A percentile compares a stretch with the other conserved stretches of the same genome.
Conservation (phyloP, 768 basidiomycete species). For the Amanita muscaria region DNA sequence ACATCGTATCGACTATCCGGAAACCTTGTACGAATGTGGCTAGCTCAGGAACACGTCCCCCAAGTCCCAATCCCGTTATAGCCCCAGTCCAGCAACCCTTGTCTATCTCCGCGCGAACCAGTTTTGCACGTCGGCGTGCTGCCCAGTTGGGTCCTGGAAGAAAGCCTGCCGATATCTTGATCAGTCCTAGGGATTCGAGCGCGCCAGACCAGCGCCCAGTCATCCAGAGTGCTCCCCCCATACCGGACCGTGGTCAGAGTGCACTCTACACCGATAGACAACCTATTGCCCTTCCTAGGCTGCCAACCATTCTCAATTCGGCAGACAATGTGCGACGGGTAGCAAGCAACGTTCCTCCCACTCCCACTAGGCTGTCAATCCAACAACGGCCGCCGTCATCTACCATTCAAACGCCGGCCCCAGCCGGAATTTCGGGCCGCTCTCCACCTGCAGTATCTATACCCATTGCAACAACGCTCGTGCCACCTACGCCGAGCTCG, state of each 20-base stretch:
- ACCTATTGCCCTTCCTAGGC: constrained; percentile 59
- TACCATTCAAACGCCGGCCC: constrained; percentile 15
- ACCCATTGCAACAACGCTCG: constrained; percentile 56
- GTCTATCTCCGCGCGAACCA: constrained; percentile 27
- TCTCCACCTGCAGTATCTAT: constrained; percentile 54
- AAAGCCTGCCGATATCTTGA: constrained; percentile 75
- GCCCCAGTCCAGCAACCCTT: constrained; percentile 19
- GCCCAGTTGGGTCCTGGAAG: constrained; percentile 48
- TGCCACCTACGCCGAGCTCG: constrained; percentile 63
- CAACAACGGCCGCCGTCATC: constrained; percentile 24
- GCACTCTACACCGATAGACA: constrained; percentile 36
- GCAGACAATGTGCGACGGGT: constrained; percentile 39
- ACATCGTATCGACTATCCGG: constrained; percentile 22
- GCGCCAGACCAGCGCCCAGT: constrained; percentile 49
- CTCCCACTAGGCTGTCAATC: constrained; percentile 54
- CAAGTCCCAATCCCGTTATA: constrained; percentile 24
- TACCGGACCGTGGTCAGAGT: constrained; percentile 41
- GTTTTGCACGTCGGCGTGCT: constrained; percentile 69
- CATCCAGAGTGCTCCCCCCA: constrained; percentile 72
- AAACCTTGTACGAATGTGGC: constrained; percentile 17
- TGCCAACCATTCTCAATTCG: constrained; percentile 40
- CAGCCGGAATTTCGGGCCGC: constrained; percentile 25
- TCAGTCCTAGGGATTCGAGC: constrained; percentile 57
- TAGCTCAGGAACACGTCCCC: constrained; percentile 20
- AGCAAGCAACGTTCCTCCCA: constrained; percentile 61